Conservation (phyloP, 176 grass and related monocot genomes). For the Urochloa ruziziensis region DNA sequence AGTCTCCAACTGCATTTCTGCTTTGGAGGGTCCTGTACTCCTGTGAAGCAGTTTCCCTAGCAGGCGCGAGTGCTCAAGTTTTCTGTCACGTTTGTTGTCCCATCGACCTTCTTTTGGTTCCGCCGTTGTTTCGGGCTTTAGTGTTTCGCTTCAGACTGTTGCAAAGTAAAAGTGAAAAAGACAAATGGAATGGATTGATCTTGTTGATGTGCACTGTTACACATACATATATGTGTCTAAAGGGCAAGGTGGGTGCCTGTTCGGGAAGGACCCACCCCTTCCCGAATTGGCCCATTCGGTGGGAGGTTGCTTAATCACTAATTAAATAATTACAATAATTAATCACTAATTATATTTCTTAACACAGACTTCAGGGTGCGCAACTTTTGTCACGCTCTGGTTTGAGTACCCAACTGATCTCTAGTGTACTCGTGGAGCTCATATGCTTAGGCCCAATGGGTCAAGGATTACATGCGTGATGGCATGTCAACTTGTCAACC, state of each 20-base stretch:
- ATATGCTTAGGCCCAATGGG: background rate
- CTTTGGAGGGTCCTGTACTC: background rate
- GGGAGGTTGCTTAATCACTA: too few relatives aligned
- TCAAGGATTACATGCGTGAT: background rate
- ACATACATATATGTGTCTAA: too few relatives aligned
- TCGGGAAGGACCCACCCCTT: too few relatives aligned
- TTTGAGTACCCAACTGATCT: background rate
- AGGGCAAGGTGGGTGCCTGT: too few relatives aligned
- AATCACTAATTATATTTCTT: too few relatives aligned
- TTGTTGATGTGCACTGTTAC: too few relatives aligned
- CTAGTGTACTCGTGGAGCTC: background rate
- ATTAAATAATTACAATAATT: too few relatives aligned
- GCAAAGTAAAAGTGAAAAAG: too few relatives aligned
- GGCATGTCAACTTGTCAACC: too few relatives aligned
- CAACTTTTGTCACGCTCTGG: background rate
- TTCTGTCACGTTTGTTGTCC: constrained; percentile 21
- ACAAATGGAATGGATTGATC: too few relatives aligned
- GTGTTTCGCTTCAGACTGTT: background rate
- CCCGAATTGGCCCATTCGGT: too few relatives aligned
- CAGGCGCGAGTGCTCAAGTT: background rate
- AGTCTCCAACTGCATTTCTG: background rate
- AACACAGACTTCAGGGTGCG: too few relatives aligned
- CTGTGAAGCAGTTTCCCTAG: background rate
- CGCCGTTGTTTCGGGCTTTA: background rate
- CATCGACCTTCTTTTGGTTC: background rate